Evolutionary conservation across 345 rosid species (phyloP), one percentile per base, ranked within the genome.

Genomic region (Streptanthus diversifolius): DNA sequence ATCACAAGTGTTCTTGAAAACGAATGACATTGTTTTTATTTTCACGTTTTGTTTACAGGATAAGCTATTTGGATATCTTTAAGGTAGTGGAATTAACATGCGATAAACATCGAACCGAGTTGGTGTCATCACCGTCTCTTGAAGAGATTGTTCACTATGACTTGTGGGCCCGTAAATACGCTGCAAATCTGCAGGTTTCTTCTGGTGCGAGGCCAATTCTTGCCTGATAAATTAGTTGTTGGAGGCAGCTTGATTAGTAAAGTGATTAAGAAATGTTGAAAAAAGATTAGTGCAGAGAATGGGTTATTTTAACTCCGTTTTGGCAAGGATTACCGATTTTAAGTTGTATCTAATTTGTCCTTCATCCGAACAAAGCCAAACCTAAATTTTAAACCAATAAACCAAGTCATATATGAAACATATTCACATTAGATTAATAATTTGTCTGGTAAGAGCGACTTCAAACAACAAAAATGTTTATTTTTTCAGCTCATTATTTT

Each of bases 61-160:
- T 95, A 55, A 53, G 89, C 80, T 91, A 90, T 65, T 83, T 90
- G 75, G 99, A 95, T 54, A 88, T 95, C 52, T 95, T 95, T 84
- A 91, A 88, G 81, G 84, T 91, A 29, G 99, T 91, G 77, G 99
- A 95, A 80, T 71, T 86, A 45, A 91, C 99, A 9, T 91, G 96
- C 7, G 84, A 81, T 11, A 84, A 84, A 77, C 99, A 91, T 80
- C 82, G 71, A 64, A 84, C 35, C 27, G 97, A 95, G 79, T 47
- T 90, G 74, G 96, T 88, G 66, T 39, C 75, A 39, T 53, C 84
- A 1, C 99, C 96, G 3, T 85, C 95, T 43, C 86, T 91, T 0
- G 97, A 95, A 79, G 99, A 95, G 74, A 95, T 95, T 24, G 40
- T 90, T 67, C 96, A 95, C 51, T 91, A 84, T 18, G 98, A 95